These are phyloP conservation scores for Aspergillus thermomutatus DNA, from an alignment of 2,329 filamentous ascomycete genomes.

Conservation along the genomic window DNA sequence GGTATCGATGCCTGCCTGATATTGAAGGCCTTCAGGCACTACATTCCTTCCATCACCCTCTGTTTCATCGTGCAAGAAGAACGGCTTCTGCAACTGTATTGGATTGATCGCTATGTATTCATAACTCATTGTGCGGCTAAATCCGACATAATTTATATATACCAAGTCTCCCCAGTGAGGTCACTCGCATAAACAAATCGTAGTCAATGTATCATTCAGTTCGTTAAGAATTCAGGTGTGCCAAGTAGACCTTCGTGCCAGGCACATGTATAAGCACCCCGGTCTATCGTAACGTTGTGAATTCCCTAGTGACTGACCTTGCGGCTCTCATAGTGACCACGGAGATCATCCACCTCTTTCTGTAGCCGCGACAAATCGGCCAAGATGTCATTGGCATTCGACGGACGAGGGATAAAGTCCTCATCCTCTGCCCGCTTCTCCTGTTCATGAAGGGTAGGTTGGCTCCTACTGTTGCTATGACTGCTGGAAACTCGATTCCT, in stretches of 20 bases:
- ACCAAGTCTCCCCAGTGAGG: background rate
- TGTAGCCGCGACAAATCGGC: conserved; percentile 70
- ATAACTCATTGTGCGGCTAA: background rate
- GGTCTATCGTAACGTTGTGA: conserved; percentile 6
- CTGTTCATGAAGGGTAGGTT: conserved; percentile 12
- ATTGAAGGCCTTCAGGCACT: background rate
- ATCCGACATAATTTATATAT: background rate
- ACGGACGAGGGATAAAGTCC: conserved; percentile 33
- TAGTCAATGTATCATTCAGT: background rate
- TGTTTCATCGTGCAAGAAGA: too few species aligned
- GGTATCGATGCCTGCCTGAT: background rate
- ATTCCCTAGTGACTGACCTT: conserved; percentile 23
- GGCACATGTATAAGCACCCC: background rate
- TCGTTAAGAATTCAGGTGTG: background rate
- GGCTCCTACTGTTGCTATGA: conserved; percentile 33
- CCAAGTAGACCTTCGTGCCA: background rate
- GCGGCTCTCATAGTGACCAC: conserved; percentile 37
- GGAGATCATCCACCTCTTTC: conserved; percentile 66
- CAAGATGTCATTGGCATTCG: conserved; percentile 58
- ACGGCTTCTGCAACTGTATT: background rate
- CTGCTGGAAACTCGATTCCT: conserved; percentile 42
- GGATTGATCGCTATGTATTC: background rate
- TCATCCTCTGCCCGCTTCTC: conserved; percentile 21
- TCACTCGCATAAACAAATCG: background rate
- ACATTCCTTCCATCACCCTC: too few species aligned